A percentile compares a stretch with the other conserved stretches of the same genome.
Conservation (phyloP, 768 basidiomycete genomes). For the Tricholoma flavovirens region DNA sequence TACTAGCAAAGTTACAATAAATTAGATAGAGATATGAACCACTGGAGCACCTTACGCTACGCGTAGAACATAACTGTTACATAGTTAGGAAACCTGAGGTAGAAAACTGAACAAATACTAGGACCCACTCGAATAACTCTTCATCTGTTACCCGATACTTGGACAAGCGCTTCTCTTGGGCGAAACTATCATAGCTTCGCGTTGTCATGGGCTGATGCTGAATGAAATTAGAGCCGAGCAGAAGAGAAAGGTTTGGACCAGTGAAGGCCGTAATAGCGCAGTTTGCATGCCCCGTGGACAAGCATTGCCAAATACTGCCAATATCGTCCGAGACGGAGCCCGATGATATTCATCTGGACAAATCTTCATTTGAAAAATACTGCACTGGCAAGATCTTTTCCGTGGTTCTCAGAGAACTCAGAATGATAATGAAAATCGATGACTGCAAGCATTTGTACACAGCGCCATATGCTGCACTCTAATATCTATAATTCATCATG, state of each 20-base stretch:
- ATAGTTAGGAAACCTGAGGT: constrained; percentile 5
- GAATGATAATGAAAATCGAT: not conserved
- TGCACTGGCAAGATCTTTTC: no score
- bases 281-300: not conserved
- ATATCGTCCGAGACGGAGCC: not conserved
- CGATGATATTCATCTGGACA: no score
- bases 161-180: constrained; percentile 68
- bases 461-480: not conserved
- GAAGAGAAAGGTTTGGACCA: not conserved
- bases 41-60: constrained; percentile 57
- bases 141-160: constrained; percentile 69
- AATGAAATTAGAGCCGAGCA: constrained; percentile 1
- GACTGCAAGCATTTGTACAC: not conserved
- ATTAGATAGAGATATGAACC: not conserved
- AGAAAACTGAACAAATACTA: constrained; percentile 7
- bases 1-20: constrained; percentile 35
- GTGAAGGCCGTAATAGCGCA: not conserved
- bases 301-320: not conserved
- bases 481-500: constrained; percentile 14
- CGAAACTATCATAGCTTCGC: constrained; percentile 67
- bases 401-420: constrained; percentile 2
- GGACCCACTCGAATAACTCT: constrained; percentile 72
- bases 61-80: constrained; percentile 67
- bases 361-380: no score
- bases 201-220: constrained; percentile 49